Evolutionary conservation across 345 rosid species (phyloP).

Genomic region (Eutrema yunnanense): DNA sequence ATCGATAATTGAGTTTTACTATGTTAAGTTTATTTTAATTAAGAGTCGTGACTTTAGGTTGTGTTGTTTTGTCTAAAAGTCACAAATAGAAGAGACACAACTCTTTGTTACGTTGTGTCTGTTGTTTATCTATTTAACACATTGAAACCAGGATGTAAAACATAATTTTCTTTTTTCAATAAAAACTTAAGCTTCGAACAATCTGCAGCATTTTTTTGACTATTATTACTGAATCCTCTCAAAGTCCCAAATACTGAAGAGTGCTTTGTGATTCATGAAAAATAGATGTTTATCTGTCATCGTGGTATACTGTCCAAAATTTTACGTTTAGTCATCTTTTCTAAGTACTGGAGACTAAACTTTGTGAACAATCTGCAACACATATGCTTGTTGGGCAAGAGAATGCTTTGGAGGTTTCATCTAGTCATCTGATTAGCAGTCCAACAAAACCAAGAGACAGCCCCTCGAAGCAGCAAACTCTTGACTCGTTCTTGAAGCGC

Average conservation of each 20-base stretch:
- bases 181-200: too few relatives aligned
- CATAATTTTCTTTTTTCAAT: too few relatives aligned
- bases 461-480: constrained; percentile 67
- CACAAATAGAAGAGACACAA: too few relatives aligned
- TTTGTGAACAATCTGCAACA: constrained; percentile 1
- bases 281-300: background rate
- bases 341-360: background rate
- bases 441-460: constrained; percentile 68
- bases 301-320: background rate
- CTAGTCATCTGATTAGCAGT: constrained; percentile 32
- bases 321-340: background rate
- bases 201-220: background rate
- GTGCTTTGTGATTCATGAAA: background rate
- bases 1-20: too few relatives aligned
- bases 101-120: too few relatives aligned
- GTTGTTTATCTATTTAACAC: too few relatives aligned
- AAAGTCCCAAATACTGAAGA: background rate
- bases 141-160: too few relatives aligned
- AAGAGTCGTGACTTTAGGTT: too few relatives aligned
- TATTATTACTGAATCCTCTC: background rate
- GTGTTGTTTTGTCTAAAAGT: too few relatives aligned
- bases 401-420: constrained; percentile 61
- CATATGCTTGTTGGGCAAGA: constrained; percentile 85
- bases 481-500: constrained; percentile 58
- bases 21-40: too few relatives aligned